Evolutionary conservation across 176 grass and related monocot genomes (phyloP), one percentile per base, ranked within the genome.

Genomic region (Miscanthus lutarioriparius): DNA sequence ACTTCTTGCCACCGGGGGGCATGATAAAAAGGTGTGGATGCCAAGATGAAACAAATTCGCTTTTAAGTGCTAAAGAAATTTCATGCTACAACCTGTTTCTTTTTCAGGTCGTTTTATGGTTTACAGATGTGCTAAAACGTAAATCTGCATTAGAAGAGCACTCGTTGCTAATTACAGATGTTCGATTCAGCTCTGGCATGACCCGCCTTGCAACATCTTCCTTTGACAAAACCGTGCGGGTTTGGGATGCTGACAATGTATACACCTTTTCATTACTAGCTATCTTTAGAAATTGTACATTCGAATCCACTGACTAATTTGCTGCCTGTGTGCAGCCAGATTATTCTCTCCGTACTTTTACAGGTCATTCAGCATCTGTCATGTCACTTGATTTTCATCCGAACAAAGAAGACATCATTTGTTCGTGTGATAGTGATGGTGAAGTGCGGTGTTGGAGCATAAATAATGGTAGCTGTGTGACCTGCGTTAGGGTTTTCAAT

Each of bases 321-420:
- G 82, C 81, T 82, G 37, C 65, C 27, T 87, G 44, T 86, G 13
- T 85, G 83, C 93, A 98, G 96, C 88, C 88, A 87, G 89, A 90
- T 28, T 98, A 98, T 88, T 98, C 96, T 3, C 93, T 98, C 38
- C 93, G 96, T 48, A 98, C 93, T 78, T 98, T 98, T 87, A 98
- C 83, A 36, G 96, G 96, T 22, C 96, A 98, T 85, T 98, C 88
- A 10, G 83, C 93, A 83, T 95, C 91, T 74, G 96, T 95, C 35
- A 92, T 89, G 93, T 98, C 96, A 70, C 85, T 98, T 63, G 96
- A 98, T 81, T 98, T 98, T 66, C 96, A 98, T 84, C 96, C 96
- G 0, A 98, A 95, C 74, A 98, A 98, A 88, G 96, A 98, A 56
- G 96, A 98, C 87, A 89, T 95, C 39, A 95, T 98, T 77, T 98